These are phyloP conservation scores for Limnanthes douglasii DNA, from an alignment of 345 rosid genomes.

Conservation along the genomic window DNA sequence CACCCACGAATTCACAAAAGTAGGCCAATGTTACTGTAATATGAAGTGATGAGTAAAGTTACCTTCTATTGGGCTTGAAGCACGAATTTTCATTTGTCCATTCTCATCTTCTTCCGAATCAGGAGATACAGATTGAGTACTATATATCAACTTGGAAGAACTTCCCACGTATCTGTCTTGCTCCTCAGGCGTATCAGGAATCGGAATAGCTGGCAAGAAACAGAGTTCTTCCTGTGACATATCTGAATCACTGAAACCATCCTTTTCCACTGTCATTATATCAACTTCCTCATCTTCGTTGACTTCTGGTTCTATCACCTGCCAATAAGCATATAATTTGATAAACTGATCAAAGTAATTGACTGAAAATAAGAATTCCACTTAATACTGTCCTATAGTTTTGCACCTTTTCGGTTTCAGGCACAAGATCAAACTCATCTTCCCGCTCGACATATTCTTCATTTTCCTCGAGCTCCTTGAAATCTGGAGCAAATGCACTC, in stretches of 20 bases:
- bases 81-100: constrained; percentile 41
- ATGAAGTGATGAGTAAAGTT: too few species aligned
- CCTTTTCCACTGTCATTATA: constrained; percentile 72
- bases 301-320: constrained; percentile 69
- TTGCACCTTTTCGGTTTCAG: constrained; percentile 86
- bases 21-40: too few species aligned
- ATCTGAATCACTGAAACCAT: constrained; percentile 89
- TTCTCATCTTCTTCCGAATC: constrained; percentile 66
- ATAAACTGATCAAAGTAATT: constrained; percentile 7
- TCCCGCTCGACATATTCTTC: constrained; percentile 97
- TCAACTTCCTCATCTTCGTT: constrained; percentile 97
- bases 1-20: too few species aligned
- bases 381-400: not conserved
- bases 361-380: constrained; percentile 1
- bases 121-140: constrained; percentile 67
- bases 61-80: constrained; percentile 80
- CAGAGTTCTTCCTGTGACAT: constrained; percentile 86
- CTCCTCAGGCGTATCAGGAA: constrained; percentile 62
- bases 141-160: constrained; percentile 48
- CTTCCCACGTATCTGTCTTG: constrained; percentile 46
- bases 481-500: constrained; percentile 99
- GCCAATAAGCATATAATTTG: constrained; percentile 13
- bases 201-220: constrained; percentile 86
- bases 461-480: constrained; percentile 98
- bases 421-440: constrained; percentile 88